These are phyloP conservation scores for Leccinum obscurum DNA, from an alignment of 768 basidiomycete species.

Conservation along the genomic window DNA sequence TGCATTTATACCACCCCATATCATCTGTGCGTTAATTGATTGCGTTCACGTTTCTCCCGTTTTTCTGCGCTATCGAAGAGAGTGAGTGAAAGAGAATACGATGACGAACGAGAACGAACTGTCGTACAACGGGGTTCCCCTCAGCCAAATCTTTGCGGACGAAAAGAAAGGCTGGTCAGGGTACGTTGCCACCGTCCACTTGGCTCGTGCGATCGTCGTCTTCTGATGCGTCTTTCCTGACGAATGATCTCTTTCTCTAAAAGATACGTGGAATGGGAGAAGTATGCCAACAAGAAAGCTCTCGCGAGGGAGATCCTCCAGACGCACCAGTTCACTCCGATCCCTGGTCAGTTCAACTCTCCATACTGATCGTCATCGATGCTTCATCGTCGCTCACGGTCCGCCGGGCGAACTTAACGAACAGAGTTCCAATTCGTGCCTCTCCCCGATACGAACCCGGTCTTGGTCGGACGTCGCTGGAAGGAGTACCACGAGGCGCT, in stretches of 20 bases:
- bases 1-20: background rate
- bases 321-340: conserved; percentile 13
- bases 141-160: conserved; percentile 12
- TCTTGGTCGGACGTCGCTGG: conserved; percentile 51
- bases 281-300: conserved; percentile 12
- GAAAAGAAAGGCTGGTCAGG: conserved; percentile 19
- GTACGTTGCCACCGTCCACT: background rate
- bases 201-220: background rate
- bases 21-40: background rate
- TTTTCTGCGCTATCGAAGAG: background rate
- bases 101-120: background rate
- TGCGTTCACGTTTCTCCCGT: background rate
- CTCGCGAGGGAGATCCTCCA: conserved; percentile 12
- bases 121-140: background rate
- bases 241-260: background rate
- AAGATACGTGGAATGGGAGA: conserved; percentile 21
- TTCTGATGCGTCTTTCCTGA: background rate
- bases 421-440: conserved; percentile 50
- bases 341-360: conserved; percentile 9
- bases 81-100: background rate
- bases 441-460: conserved; percentile 50
- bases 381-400: background rate
- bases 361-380: background rate
- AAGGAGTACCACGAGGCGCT: conserved; percentile 53
- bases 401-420: background rate